These are phyloP conservation scores for Arthrobotrys iridis DNA, from an alignment of 2,329 filamentous ascomycete species.

Conservation along the genomic window DNA sequence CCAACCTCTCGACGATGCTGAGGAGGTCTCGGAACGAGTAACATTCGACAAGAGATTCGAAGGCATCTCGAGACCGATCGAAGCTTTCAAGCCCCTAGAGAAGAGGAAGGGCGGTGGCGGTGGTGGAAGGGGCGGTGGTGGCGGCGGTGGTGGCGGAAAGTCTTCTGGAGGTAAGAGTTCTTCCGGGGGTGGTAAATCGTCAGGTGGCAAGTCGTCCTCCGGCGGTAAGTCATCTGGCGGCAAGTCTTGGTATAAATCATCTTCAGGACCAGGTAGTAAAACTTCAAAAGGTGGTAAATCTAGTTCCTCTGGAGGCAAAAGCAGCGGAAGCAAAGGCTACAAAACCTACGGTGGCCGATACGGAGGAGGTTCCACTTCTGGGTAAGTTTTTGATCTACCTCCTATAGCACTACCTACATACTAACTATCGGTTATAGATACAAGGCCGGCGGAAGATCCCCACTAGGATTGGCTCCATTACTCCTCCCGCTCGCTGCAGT, in stretches of 20 bases:
- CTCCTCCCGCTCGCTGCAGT: conserved; percentile 66
- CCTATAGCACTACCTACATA: conserved; percentile 65
- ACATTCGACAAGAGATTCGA: conserved; percentile 31
- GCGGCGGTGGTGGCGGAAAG: conserved; percentile 60
- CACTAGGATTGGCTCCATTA: conserved; percentile 67
- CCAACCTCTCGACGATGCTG: conserved; percentile 9
- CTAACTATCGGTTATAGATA: conserved; percentile 73
- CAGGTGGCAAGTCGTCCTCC: conserved; percentile 17
- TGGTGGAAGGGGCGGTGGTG: conserved; percentile 24
- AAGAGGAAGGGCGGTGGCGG: conserved; percentile 43
- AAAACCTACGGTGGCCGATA: conserved; percentile 58
- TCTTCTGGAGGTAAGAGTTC: conserved; percentile 61
- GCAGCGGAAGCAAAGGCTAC: conserved; percentile 55
- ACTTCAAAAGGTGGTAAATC: conserved; percentile 28
- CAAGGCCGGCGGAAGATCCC: conserved; percentile 65
- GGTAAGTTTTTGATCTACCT: conserved; percentile 61
- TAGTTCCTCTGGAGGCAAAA: conserved; percentile 32
- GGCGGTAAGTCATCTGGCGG: conserved; percentile 46
- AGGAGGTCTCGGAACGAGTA: conserved; percentile 24
- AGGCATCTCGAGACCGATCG: background rate
- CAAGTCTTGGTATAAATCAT: conserved; percentile 45
- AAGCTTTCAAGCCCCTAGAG: conserved; percentile 35
- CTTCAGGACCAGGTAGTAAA: conserved; percentile 19
- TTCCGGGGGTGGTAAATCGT: conserved; percentile 52
- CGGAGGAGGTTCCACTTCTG: conserved; percentile 58